phyloP scores from a whole-genome alignment of 257 asterid species.

The Handroanthus guayacan region DNA sequence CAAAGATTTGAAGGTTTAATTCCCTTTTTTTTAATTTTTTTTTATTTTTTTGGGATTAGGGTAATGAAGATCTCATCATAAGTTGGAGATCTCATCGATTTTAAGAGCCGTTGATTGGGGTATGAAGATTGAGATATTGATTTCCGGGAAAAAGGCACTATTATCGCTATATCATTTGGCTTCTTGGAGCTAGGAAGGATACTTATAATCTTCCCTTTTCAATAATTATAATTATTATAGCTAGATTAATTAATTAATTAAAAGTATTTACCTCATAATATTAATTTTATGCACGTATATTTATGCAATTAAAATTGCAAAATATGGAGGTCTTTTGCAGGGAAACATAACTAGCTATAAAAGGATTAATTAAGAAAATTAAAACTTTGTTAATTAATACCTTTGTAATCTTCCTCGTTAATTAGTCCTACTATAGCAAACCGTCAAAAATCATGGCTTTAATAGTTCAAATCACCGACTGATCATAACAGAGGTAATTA shows the following conservation, averaged over 20 bases:
- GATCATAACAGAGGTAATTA: slow-evolving; percentile 17
- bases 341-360: background rate
- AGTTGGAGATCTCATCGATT: slow-evolving; percentile 36
- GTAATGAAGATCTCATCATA: slow-evolving; percentile 73
- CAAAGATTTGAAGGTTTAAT: slow-evolving; percentile 36
- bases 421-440: background rate
- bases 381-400: background rate
- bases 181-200: background rate
- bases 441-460: slow-evolving; percentile 44
- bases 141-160: slow-evolving; percentile 39
- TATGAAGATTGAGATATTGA: slow-evolving; percentile 40
- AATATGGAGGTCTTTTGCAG: background rate
- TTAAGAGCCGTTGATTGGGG: slow-evolving; percentile 52
- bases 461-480: slow-evolving; percentile 37
- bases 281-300: no score
- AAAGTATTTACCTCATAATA: no score
- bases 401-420: slow-evolving; percentile 1
- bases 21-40: background rate
- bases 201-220: background rate
- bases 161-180: slow-evolving; percentile 49
- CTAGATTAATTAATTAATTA: background rate
- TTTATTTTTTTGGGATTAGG: slow-evolving; percentile 43
- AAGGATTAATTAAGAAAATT: background rate
- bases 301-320: background rate
- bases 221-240: background rate